Evolutionary conservation across 2,329 filamentous ascomycete species (phyloP), one percentile per base, ranked within the genome.

Genomic region (Amylocarpus encephaloides): DNA sequence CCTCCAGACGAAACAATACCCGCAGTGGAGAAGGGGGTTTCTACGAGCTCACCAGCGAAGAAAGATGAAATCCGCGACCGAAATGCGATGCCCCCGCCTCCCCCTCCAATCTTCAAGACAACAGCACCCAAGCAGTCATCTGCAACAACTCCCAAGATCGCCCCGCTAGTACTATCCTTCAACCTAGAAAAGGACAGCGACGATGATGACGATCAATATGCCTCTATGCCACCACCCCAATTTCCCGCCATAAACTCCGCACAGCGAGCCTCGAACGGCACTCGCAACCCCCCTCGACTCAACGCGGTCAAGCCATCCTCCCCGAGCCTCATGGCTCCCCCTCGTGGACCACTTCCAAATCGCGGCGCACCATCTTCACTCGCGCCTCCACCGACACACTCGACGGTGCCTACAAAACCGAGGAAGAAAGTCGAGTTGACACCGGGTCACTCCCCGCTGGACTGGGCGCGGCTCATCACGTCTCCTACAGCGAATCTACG

Each of bases 361-460:
- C 34, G 44, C 6, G 36, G 68, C 55, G 9, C 62, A 54, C 41
- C 65, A 51, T 59, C 65, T 6, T 69, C 70, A 1, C 74, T 83
- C 42, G 73, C 75, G 1, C 79, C 76, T 0, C 79, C 80, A 0
- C 77, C 79, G 0, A 75, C 77, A 12, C 77, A 76, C 63, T 70
- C 67, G 30, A 65, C 70, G 38, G 75, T 73, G 51, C 78, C 79
- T 1, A 55, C 69, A 19, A 82, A 80, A 62, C 76, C 78, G 4
- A 78, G 75, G 10, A 79, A 78, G 67, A 87, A 92, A 63, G 87
- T 96, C 4, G 75, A 85, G 7, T 80, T 98, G 4, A 79, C 83
- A n/a, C 93, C 93, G 0, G 92, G 93, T 30, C 91, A 92, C 73
- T 95, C 89, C 2, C 92, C 93, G 0, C 82, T 98, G 11, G 93